Percentiles rank a stretch among this genome's conserved stretches.
phyloP scores from a whole-genome alignment of 169 alveolate species.

The Plasmodium relictum region DNA sequence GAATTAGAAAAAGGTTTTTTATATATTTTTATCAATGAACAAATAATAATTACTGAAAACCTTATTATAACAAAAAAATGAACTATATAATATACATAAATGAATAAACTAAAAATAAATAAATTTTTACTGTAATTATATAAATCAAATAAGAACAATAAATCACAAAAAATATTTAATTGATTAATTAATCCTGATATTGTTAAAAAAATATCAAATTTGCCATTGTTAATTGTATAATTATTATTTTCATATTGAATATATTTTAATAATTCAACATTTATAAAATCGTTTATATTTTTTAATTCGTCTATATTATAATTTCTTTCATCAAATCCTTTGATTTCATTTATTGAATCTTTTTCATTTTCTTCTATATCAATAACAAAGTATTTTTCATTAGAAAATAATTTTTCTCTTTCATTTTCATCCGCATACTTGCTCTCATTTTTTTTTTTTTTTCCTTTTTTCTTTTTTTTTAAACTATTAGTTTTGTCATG shows the following conservation, averaged over 20 bases:
- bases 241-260: conserved; percentile 71
- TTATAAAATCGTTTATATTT: conserved; percentile 34
- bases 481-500: neutral
- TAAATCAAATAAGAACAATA: conserved; percentile 43
- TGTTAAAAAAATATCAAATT: conserved; percentile 46
- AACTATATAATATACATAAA: conserved; percentile 35
- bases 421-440: neutral
- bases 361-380: neutral
- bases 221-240: conserved; percentile 26
- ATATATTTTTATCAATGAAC: conserved; percentile 17
- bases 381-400: conserved; percentile 32
- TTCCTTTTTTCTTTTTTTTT: neutral
- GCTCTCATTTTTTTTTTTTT: neutral
- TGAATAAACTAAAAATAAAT: conserved; percentile 34
- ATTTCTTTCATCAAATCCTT: neutral
- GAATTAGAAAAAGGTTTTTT: conserved; percentile 17
- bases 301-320: conserved; percentile 24
- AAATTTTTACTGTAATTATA: conserved; percentile 32
- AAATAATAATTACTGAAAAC: neutral
- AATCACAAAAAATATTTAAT: conserved; percentile 48
- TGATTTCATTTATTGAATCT: neutral
- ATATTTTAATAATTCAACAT: conserved; percentile 52
- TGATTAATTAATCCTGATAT: conserved; percentile 56
- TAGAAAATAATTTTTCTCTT: conserved; percentile 34
- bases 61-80: conserved; percentile 26